Percentiles rank a stretch among this genome's conserved stretches.
Evolutionary conservation across 2,329 filamentous ascomycete genomes (phyloP).

Genomic region (Trichoderma simmonsii): DNA sequence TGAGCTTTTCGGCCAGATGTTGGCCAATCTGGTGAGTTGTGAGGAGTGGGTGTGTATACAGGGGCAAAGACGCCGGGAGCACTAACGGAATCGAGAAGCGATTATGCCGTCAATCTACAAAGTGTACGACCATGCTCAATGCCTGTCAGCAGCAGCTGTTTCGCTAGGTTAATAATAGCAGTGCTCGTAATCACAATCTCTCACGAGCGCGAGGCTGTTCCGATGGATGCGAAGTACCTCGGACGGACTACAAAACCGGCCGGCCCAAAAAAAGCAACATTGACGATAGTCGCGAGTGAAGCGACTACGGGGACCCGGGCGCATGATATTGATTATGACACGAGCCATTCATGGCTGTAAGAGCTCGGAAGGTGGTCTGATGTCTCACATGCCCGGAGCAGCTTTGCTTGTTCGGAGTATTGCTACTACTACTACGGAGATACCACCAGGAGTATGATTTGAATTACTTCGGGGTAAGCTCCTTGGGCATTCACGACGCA

Average conservation of each 20-base stretch:
- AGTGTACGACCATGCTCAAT: background rate
- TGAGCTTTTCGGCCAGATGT: background rate
- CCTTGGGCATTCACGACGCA: background rate
- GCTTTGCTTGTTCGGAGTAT: background rate
- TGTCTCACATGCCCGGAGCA: conserved; percentile 10
- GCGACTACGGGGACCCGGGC: background rate
- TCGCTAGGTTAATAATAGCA: conserved; percentile 1
- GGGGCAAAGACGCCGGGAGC: background rate
- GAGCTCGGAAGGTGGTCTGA: background rate
- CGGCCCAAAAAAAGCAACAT: background rate
- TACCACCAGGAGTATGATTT: background rate
- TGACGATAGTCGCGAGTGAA: background rate
- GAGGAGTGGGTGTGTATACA: background rate
- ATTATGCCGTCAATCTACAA: background rate
- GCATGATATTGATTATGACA: background rate
- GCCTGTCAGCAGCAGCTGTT: conserved; percentile 3
- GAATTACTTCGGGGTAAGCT: background rate
- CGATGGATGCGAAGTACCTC: background rate
- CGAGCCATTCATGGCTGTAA: background rate
- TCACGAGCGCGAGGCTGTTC: background rate
- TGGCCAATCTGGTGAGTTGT: background rate
- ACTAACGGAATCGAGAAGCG: background rate
- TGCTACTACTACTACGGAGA: background rate
- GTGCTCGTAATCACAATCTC: background rate
- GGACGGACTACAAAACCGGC: background rate